Conservation (phyloP, 108 stramenopile species). For the Nitzschia palea region DNA sequence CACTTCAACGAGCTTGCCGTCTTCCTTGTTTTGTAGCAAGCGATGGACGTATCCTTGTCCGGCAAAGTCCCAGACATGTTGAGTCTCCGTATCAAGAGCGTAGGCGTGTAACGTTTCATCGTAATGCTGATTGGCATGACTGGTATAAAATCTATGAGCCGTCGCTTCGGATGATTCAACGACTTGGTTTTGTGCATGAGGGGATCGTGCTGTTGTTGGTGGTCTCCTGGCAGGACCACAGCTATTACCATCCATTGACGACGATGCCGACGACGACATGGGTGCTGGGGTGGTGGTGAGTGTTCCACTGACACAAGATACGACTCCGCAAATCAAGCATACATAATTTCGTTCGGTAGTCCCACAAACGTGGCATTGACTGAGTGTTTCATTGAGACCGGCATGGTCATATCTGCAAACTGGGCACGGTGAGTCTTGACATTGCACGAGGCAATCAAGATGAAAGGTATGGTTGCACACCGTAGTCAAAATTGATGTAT, state of each 20-base stretch:
- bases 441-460: constrained; percentile 79
- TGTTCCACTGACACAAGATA: constrained; percentile 68
- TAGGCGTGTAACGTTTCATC: constrained; percentile 92
- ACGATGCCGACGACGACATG: neutral
- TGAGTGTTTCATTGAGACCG: constrained; percentile 77
- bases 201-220: constrained; percentile 10
- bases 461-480: constrained; percentile 97
- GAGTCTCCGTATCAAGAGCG: constrained; percentile 92
- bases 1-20: constrained; percentile 93
- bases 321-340: constrained; percentile 81
- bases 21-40: constrained; percentile 85
- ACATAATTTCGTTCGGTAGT: constrained; percentile 72
- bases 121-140: constrained; percentile 89
- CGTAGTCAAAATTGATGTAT: constrained; percentile 75
- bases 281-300: constrained; percentile 2
- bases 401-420: constrained; percentile 93
- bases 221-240: constrained; percentile 3
- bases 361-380: constrained; percentile 79
- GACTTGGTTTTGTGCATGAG: neutral
- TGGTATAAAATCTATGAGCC: constrained; percentile 12
- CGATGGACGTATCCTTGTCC: constrained; percentile 96
- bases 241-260: neutral
- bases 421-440: constrained; percentile 89
- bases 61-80: constrained; percentile 95
- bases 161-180: constrained; percentile 6